Percentiles rank a stretch among this genome's conserved stretches.
Conservation (phyloP, 352 stramenopile species). For the Phytophthora pini region DNA sequence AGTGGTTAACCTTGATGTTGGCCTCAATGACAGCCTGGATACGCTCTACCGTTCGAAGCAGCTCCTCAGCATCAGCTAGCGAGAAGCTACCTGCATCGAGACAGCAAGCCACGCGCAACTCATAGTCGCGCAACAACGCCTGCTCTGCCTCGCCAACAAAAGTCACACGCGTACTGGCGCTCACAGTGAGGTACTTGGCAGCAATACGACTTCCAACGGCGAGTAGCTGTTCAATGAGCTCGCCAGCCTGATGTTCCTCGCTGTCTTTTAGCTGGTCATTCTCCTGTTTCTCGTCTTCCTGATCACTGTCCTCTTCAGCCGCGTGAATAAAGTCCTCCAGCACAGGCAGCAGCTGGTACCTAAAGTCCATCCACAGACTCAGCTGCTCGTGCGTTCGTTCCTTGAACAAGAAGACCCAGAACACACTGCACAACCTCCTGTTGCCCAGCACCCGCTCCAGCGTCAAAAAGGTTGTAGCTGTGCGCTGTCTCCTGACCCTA, state of each 20-base stretch:
- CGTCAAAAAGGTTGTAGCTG: slow-evolving; percentile 64
- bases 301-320: slow-evolving; percentile 40
- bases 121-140: slow-evolving; percentile 62
- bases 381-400: slow-evolving; percentile 82
- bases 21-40: slow-evolving; percentile 73
- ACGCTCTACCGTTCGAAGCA: slow-evolving; percentile 61
- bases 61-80: slow-evolving; percentile 62
- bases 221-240: slow-evolving; percentile 80
- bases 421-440: slow-evolving; percentile 81
- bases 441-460: slow-evolving; percentile 79
- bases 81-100: slow-evolving; percentile 74
- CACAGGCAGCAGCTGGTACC: slow-evolving; percentile 71
- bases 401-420: slow-evolving; percentile 90
- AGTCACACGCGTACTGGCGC: slow-evolving; percentile 63
- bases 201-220: slow-evolving; percentile 57
- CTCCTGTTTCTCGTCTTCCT: slow-evolving; percentile 35
- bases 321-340: slow-evolving; percentile 62
- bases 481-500: slow-evolving; percentile 28
- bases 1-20: slow-evolving; percentile 86
- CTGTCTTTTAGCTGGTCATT: slow-evolving; percentile 34
- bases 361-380: slow-evolving; percentile 87
- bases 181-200: slow-evolving; percentile 64
- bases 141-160: slow-evolving; percentile 77
- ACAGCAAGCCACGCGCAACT: slow-evolving; percentile 61
- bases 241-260: slow-evolving; percentile 43